Evolutionary conservation across 768 basidiomycete species (phyloP).

Genomic region (Tylopilus balloui): DNA sequence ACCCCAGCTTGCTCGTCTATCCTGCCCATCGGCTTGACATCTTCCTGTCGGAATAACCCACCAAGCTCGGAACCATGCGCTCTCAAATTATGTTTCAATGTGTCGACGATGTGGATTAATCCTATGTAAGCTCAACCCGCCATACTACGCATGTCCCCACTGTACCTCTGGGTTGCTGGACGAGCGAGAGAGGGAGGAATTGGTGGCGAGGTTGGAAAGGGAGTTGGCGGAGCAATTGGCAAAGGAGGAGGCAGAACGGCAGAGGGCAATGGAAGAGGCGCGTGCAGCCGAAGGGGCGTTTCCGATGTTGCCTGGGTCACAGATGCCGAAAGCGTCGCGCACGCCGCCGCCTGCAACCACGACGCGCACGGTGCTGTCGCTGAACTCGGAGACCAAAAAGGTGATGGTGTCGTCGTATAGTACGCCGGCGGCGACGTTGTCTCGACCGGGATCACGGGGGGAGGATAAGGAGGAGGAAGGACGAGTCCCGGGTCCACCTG

Average conservation of each 20-base stretch:
- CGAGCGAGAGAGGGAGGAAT: conserved; percentile 26
- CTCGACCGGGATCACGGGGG: conserved; percentile 34
- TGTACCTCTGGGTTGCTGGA: conserved; percentile 43
- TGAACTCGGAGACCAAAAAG: conserved; percentile 48
- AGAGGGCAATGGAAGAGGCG: conserved; percentile 45
- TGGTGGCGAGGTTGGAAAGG: conserved; percentile 42
- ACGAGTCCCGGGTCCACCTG: conserved; percentile 39
- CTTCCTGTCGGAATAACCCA: neutral
- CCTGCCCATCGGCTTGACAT: neutral
- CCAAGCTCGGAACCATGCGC: conserved; percentile 52
- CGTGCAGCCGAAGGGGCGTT: conserved; percentile 56
- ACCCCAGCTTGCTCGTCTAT: neutral
- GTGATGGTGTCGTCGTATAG: conserved; percentile 52
- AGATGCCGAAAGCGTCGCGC: conserved; percentile 10
- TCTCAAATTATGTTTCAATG: conserved; percentile 54
- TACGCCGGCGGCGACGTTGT: conserved; percentile 29
- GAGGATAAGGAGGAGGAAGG: conserved; percentile 35
- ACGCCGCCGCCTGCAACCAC: conserved; percentile 31
- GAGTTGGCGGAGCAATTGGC: conserved; percentile 42
- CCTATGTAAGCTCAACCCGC: conserved; percentile 55
- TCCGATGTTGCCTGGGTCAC: conserved; percentile 41
- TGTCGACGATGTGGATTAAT: conserved; percentile 59
- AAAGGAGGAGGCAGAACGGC: conserved; percentile 46
- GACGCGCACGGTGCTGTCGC: conserved; percentile 56
- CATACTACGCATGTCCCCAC: conserved; percentile 51